Evolutionary conservation across 305 asterid genomes (phyloP), one percentile per base, ranked within the genome.

Genomic region (Solanum hybrid): DNA sequence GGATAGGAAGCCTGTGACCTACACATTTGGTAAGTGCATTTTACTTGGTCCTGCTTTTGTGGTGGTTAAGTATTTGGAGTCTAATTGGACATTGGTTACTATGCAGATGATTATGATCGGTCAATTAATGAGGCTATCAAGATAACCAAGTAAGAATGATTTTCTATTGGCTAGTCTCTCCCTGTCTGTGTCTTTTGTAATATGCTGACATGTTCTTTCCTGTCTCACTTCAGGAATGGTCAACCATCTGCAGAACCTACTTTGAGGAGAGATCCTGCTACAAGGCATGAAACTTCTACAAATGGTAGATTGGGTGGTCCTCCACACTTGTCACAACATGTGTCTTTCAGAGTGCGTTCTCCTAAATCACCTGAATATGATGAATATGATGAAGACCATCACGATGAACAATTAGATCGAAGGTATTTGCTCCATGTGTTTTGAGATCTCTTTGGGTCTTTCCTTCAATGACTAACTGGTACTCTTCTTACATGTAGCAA

Each of bases 1-100:
- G 91, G 99, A 96, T 93, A 95, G 99, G 90, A 98, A 97, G 90
- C 99, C 95, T 4, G 99, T 98, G 89, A 95, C 99, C 87, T 98
- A 97, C 87, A 98, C 99, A 79, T 98, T 98, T 79, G 98, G 99
- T 97, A 93, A 85, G 96, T 79, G 35, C 40, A 75, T 22, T 72
- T 71, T 26, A 56, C 64, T 78, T 73, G 31, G 38, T 78, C 69
- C 81, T 81, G 86, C 80, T 46, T 81, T 29, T 80, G 71, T 87
- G 86, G 12, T 77, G 17, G 32, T 75, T 56, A 81, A 84, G 36
- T 20, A 38, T 71, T 77, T 82, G 35, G 11, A 29, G 17, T 42
- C 87, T 78, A 88, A 88, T 36, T 31, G 51, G 71, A 56, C 75
- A 29, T 31, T 88, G 90, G 78, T 16, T 88, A 34, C 89, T 80